These are phyloP conservation scores for Clitopilus hobsonii DNA, from an alignment of 768 basidiomycete species.

Conservation along the genomic window DNA sequence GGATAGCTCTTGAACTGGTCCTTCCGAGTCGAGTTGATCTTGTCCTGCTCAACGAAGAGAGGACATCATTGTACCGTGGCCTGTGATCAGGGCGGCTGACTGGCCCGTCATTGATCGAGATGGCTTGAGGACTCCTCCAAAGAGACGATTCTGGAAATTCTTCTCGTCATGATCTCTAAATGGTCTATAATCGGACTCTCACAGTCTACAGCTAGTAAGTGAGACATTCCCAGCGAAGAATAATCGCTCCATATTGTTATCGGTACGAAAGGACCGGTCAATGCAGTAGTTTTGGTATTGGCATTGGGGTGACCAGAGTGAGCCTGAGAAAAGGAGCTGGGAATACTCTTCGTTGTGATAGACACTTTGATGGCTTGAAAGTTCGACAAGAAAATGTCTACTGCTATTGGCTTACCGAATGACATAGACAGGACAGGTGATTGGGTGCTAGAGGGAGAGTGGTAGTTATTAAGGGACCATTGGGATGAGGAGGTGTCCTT, in stretches of 20 bases:
- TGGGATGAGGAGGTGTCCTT: not conserved
- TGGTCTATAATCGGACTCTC: not conserved
- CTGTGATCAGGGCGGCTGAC: not conserved
- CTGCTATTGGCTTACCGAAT: not conserved
- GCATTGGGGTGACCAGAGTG: not conserved
- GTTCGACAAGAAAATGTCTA: not conserved
- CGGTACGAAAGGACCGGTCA: not conserved
- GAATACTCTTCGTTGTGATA: not conserved
- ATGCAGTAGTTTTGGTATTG: no score
- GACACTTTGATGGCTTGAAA: not conserved
- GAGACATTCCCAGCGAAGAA: not conserved
- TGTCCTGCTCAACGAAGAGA: not conserved
- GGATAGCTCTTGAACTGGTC: not conserved
- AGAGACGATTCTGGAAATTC: not conserved
- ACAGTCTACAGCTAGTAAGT: not conserved
- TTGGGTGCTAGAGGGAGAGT: not conserved
- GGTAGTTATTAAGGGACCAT: not conserved
- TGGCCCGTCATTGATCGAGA: no score
- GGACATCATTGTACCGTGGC: not conserved
- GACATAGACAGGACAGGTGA: not conserved
- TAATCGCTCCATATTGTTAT: not conserved
- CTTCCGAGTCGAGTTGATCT: not conserved
- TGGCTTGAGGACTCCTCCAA: no score
- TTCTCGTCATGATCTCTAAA: not conserved
- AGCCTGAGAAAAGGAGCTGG: not conserved